Percentiles rank a stretch among this genome's conserved stretches.
These are phyloP conservation scores for Schizosaccharomyces osmophilus DNA, from an alignment of 805 yeast species.

Conservation along the genomic window DNA sequence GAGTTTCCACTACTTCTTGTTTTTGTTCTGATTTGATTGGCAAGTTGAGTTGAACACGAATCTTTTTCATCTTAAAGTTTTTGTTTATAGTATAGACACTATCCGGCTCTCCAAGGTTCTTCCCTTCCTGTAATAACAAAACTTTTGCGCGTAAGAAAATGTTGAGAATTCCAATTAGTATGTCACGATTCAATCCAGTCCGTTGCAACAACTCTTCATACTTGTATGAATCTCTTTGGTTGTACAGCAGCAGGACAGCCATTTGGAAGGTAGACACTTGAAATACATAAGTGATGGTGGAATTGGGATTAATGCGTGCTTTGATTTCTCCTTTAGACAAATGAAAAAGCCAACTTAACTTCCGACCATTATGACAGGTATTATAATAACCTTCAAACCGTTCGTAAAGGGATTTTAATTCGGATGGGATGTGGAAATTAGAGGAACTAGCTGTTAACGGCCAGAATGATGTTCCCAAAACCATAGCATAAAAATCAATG, in stretches of 20 bases:
- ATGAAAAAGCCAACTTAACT: constrained; percentile 89
- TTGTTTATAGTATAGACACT: constrained; percentile 38
- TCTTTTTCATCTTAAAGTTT: constrained; percentile 66
- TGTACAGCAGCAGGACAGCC: constrained; percentile 65
- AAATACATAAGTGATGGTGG: constrained; percentile 32
- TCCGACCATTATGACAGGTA: constrained; percentile 60
- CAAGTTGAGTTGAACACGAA: constrained; percentile 52
- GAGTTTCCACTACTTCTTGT: constrained; percentile 49
- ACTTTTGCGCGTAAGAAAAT: constrained; percentile 64
- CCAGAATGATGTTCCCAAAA: constrained; percentile 81
- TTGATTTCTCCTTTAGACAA: constrained; percentile 76
- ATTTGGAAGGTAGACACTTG: constrained; percentile 69
- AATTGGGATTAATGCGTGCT: constrained; percentile 62
- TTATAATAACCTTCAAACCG: constrained; percentile 46
- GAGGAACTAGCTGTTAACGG: constrained; percentile 27
- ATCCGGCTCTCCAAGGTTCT: constrained; percentile 24
- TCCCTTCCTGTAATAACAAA: constrained; percentile 24
- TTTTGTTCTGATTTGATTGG: constrained; percentile 33
- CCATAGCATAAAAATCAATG: constrained; percentile 39
- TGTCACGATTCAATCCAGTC: constrained; percentile 41
- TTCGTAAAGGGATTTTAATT: constrained; percentile 37
- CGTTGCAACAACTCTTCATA: constrained; percentile 35
- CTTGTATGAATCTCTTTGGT: constrained; percentile 36
- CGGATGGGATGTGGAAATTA: constrained; percentile 40
- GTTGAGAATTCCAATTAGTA: constrained; percentile 48